These are phyloP conservation scores for Cryptococcus sp. DNA, from an alignment of 1,284 basidiomycete genomes.

Conservation along the genomic window DNA sequence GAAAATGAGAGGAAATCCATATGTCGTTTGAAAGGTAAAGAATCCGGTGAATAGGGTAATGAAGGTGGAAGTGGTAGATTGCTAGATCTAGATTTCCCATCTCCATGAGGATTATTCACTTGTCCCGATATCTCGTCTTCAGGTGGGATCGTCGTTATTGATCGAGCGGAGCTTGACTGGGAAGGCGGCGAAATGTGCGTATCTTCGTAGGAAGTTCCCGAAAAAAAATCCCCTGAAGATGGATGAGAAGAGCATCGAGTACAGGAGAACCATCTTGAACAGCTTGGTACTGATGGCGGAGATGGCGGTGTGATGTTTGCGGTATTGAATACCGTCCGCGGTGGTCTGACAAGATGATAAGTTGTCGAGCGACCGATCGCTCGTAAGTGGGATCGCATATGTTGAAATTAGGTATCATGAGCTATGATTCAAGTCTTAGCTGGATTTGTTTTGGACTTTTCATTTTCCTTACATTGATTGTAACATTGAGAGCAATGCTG, in stretches of 20 bases:
- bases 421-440: slow-evolving; percentile 1
- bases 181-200: no score
- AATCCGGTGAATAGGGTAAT: slow-evolving; percentile 40
- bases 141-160: not conserved
- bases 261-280: slow-evolving; percentile 41
- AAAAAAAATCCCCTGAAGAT: slow-evolving; percentile 5
- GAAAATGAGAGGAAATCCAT: slow-evolving; percentile 32
- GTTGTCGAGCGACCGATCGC: slow-evolving; percentile 2
- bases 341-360: slow-evolving; percentile 1
- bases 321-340: not conserved
- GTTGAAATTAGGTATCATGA: not conserved
- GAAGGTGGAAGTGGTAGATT: slow-evolving; percentile 34
- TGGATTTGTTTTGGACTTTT: no score
- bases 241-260: slow-evolving; percentile 16
- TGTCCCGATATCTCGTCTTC: not conserved
- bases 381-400: not conserved
- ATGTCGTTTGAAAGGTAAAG: slow-evolving; percentile 37
- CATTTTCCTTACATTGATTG: no score
- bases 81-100: slow-evolving; percentile 2
- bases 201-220: not conserved
- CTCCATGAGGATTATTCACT: slow-evolving; percentile 11
- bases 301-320: not conserved
- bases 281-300: slow-evolving; percentile 19
- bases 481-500: no score
- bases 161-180: not conserved